Conservation (phyloP, 192 early-diverging fungal genomes). For the Linderina pennispora region DNA sequence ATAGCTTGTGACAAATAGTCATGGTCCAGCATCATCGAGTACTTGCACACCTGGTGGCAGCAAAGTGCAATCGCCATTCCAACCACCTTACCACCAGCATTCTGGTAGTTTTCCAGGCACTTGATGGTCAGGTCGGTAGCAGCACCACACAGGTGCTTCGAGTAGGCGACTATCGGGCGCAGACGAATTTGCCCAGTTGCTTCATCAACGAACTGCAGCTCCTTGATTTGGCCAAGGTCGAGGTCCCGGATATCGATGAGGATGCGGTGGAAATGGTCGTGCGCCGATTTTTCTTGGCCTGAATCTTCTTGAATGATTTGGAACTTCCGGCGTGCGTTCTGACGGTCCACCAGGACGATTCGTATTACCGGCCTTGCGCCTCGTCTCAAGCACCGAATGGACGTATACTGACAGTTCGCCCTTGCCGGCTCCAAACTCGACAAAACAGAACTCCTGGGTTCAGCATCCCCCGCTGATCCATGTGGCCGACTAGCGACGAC, state of each 20-base stretch:
- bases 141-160: conserved; percentile 88
- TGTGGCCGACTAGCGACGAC: conserved; percentile 77
- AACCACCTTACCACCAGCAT: conserved; percentile 47
- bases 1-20: conserved; percentile 44
- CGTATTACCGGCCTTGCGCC: conserved; percentile 7
- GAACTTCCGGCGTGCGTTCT: conserved; percentile 70
- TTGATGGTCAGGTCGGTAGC: conserved; percentile 84
- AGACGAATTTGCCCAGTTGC: conserved; percentile 1
- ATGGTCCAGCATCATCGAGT: conserved; percentile 64
- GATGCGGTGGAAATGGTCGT: conserved; percentile 49
- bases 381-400: conserved; percentile 25
- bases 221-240: conserved; percentile 50
- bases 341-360: conserved; percentile 71
- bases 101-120: conserved; percentile 54
- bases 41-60: conserved; percentile 80
- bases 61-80: conserved; percentile 83
- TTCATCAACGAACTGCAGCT: conserved; percentile 9
- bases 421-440: conserved; percentile 79
- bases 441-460: conserved; percentile 51
- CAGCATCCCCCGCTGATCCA: conserved; percentile 57
- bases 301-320: conserved; percentile 2
- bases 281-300: not conserved
- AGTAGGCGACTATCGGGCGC: conserved; percentile 60
- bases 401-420: conserved; percentile 52
- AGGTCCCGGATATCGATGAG: conserved; percentile 85